Conservation (phyloP, 2,329 filamentous ascomycete genomes). For the Uncinocarpus reesii region DNA sequence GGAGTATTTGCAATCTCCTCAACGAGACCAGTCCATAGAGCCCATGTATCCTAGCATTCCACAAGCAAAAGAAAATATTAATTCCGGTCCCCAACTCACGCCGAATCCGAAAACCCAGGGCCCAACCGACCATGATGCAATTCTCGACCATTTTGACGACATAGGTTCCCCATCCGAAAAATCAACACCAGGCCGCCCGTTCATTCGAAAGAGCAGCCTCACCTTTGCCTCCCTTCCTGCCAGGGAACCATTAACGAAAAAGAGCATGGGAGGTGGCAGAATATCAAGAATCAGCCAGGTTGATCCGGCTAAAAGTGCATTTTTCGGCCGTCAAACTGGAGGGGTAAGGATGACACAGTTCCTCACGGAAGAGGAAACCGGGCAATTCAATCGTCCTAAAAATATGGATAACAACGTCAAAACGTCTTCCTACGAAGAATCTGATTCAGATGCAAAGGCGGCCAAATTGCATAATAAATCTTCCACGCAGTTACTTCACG, state of each 20-base stretch:
- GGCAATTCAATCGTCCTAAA: constrained; percentile 39
- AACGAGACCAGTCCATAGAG: not conserved
- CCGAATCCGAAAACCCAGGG: not conserved
- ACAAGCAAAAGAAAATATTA: not conserved
- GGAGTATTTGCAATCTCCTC: constrained; percentile 14
- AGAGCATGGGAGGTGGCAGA: constrained; percentile 62
- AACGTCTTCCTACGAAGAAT: constrained; percentile 39
- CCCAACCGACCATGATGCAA: not conserved
- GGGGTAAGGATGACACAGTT: constrained; percentile 39
- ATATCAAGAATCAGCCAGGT: constrained; percentile 68
- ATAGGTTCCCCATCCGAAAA: constrained; percentile 40
- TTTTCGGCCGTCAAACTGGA: constrained; percentile 61
- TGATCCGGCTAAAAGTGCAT: constrained; percentile 57
- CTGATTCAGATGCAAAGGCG: constrained; percentile 41
- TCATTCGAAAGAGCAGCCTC: constrained; percentile 85
- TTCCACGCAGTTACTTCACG: constrained; percentile 85
- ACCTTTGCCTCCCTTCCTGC: constrained; percentile 90
- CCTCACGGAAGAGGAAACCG: constrained; percentile 24
- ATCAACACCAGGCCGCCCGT: constrained; percentile 47
- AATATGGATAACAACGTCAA: constrained; percentile 49
- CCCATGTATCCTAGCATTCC: constrained; percentile 3
- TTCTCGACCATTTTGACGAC: constrained; percentile 31
- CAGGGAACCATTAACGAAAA: constrained; percentile 77
- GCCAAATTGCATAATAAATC: constrained; percentile 65
- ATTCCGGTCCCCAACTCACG: not conserved